Percentiles rank a stretch among this genome's conserved stretches.
Evolutionary conservation across 805 yeast genomes (phyloP).

Genomic region (Pichia membranifaciens): DNA sequence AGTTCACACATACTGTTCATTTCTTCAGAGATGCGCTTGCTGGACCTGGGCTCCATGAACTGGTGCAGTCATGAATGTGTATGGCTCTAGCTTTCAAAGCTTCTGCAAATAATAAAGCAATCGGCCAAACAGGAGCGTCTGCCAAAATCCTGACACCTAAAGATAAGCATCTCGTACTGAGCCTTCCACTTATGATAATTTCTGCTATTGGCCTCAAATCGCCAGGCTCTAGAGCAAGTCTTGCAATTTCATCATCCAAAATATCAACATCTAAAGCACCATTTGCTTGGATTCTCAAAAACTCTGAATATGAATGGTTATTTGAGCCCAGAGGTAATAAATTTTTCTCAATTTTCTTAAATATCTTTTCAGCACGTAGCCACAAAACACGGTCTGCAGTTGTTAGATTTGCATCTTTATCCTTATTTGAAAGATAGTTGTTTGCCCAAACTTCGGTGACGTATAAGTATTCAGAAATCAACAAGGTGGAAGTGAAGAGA

Average conservation of each 20-base stretch:
- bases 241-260: constrained; percentile 45
- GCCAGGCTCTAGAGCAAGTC: constrained; percentile 41
- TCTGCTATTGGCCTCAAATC: constrained; percentile 39
- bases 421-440: constrained; percentile 26
- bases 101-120: constrained; percentile 72
- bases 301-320: constrained; percentile 51
- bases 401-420: constrained; percentile 19
- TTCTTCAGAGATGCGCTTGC: not conserved
- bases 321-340: constrained; percentile 48
- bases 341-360: constrained; percentile 55
- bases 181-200: constrained; percentile 43
- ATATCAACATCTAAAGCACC: constrained; percentile 51
- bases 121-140: constrained; percentile 86
- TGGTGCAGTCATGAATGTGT: constrained; percentile 23
- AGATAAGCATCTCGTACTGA: constrained; percentile 53
- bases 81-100: constrained; percentile 65
- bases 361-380: constrained; percentile 55
- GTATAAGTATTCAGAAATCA: constrained; percentile 58
- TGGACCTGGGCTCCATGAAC: constrained; percentile 5
- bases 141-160: constrained; percentile 72
- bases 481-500: constrained; percentile 54
- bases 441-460: constrained; percentile 50
- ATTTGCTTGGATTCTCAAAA: constrained; percentile 50
- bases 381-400: constrained; percentile 54
- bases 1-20: not conserved